Evolutionary conservation across 768 basidiomycete genomes (phyloP).

Genomic region (Scleroderma bovista): DNA sequence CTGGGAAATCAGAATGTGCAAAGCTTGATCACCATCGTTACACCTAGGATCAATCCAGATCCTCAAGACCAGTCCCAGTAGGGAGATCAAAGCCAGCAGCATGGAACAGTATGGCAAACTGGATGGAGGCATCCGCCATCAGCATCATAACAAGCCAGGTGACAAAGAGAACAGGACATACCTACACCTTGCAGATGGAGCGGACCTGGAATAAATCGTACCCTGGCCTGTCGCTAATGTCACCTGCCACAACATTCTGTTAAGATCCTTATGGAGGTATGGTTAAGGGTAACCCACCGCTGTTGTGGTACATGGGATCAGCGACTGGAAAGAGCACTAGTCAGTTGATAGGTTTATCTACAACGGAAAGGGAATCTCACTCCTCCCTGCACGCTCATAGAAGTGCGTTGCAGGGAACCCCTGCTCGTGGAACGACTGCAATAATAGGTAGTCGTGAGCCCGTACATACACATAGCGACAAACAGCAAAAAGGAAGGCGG

Average conservation of each 20-base stretch:
- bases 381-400: conserved; percentile 80
- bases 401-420: conserved; percentile 86
- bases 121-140: too few relatives aligned
- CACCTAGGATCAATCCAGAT: neutral
- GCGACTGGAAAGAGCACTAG: conserved; percentile 45
- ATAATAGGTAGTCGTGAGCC: conserved; percentile 2
- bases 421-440: conserved; percentile 70
- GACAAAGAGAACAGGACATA: too few relatives aligned
- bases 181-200: too few relatives aligned
- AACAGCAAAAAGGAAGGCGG: too few relatives aligned
- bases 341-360: too few relatives aligned
- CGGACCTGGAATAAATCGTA: conserved; percentile 82
- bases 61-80: neutral
- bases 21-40: too few relatives aligned
- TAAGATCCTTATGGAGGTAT: neutral
- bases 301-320: conserved; percentile 89
- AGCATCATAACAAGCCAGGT: too few relatives aligned
- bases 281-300: conserved; percentile 40
- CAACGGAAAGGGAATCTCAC: conserved; percentile 30
- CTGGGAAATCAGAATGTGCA: too few relatives aligned
- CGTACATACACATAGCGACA: neutral
- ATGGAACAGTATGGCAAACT: too few relatives aligned
- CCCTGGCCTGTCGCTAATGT: conserved; percentile 71
- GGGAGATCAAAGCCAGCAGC: conserved; percentile 45
- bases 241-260: conserved; percentile 40